phyloP scores from a whole-genome alignment of 371 early-diverging fungal genomes.

The Catenaria anguillulae region DNA sequence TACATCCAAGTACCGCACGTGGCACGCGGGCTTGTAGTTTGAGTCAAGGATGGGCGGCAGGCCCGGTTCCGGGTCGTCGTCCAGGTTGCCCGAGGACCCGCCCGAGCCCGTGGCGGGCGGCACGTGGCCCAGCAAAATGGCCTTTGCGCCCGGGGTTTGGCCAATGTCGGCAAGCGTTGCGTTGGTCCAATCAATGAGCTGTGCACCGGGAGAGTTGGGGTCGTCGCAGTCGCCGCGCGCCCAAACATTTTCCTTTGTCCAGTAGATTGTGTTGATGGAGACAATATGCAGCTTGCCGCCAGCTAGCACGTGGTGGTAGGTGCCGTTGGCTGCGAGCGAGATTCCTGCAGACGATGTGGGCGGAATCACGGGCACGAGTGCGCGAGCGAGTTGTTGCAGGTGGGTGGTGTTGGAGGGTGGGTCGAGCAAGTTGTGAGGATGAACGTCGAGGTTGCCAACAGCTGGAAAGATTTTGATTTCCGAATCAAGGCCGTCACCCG shows the following conservation, averaged over 20 bases:
- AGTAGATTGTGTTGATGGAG: background rate
- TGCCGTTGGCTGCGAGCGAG: background rate
- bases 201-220: background rate
- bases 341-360: background rate
- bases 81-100: background rate
- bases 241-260: background rate
- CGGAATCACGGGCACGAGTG: background rate
- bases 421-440: background rate
- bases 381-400: background rate
- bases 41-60: background rate
- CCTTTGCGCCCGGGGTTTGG: background rate
- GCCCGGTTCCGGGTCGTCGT: background rate
- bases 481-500: background rate
- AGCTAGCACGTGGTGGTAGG: background rate
- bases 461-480: background rate
- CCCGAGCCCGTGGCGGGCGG: background rate
- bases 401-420: background rate
- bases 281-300: background rate
- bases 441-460: background rate
- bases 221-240: background rate
- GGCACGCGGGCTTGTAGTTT: background rate
- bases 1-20: background rate
- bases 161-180: background rate
- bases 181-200: background rate
- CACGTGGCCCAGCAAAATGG: background rate